These are phyloP conservation scores for Ehretia macrophylla DNA, from an alignment of 257 asterid genomes.

Conservation along the genomic window DNA sequence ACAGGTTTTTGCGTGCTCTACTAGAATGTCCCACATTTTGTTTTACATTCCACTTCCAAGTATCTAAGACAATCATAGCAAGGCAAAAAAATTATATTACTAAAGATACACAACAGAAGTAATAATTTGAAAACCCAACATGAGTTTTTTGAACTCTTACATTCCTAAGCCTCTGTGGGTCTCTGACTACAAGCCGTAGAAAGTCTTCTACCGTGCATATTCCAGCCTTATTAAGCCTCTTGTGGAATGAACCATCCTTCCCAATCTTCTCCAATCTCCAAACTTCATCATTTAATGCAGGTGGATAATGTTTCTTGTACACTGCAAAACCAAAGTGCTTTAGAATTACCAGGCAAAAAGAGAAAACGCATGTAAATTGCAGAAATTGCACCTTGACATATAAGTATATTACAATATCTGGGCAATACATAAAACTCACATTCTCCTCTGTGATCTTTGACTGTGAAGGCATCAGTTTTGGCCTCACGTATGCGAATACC, in stretches of 20 bases:
- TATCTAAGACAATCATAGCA: slow-evolving; percentile 41
- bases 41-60: slow-evolving; percentile 98
- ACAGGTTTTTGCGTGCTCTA: slow-evolving; percentile 93
- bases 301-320: slow-evolving; percentile 98
- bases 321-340: slow-evolving; percentile 42
- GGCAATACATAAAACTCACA: slow-evolving; percentile 41
- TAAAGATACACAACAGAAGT: slow-evolving; percentile 14
- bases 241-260: slow-evolving; percentile 94
- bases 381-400: background rate
- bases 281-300: slow-evolving; percentile 83
- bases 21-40: slow-evolving; percentile 94
- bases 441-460: slow-evolving; percentile 99
- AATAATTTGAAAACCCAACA: background rate
- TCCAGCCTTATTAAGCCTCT: slow-evolving; percentile 77
- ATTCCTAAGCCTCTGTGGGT: slow-evolving; percentile 71
- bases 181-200: slow-evolving; percentile 64
- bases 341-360: slow-evolving; percentile 14
- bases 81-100: slow-evolving; percentile 1
- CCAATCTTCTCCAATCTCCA: slow-evolving; percentile 99
- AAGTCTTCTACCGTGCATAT: slow-evolving; percentile 83
- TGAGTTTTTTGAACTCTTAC: slow-evolving; percentile 41
- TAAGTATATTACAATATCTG: background rate
- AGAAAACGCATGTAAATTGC: background rate
- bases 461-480: slow-evolving; percentile 88
- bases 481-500: slow-evolving; percentile 81